Evolutionary conservation across 1,284 basidiomycete genomes (phyloP), one percentile per base, ranked within the genome.

Genomic region (Singerocomus inundabilis): DNA sequence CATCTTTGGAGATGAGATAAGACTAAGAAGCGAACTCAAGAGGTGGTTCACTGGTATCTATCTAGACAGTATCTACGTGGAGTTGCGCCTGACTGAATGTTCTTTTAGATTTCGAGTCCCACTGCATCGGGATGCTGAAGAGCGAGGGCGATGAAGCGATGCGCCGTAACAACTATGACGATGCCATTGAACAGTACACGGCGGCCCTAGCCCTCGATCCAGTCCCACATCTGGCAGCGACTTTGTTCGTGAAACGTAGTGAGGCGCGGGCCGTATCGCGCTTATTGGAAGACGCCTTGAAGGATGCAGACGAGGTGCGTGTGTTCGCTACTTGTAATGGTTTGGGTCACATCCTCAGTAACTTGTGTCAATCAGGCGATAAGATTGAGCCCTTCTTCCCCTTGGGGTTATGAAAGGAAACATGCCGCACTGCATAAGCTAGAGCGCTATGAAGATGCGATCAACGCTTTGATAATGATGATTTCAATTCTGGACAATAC

Each of bases 291-390:
- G 48, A 43, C 26, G 53, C 61, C 2, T 43, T 62, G 37, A 38
- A 33, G 12, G 63, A 62, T 38, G 61, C 54, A 9, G 32, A 62
- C 3, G 48, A 66, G 51, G 63, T 66, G 8, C 11, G 47, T 51
- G 12, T 0, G 13, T 16, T 39, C 4, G 3, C 21, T 29, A 4
- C 13, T n/a, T 1, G 2, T n/a, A 8, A 21, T 6, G 15, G 1
- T 18, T n/a, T n/a, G n/a, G n/a, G n/a, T n/a, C n/a, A n/a, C n/a
- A n/a, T n/a, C n/a, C 8, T 34, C 7, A 15, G 3, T 4, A 28
- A 35, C 8, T n/a, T 1, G 32, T 12, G 13, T 37, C 24, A 7
- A 30, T 28, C 29, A 62, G 61, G 59, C 51, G 2, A 58, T 62
- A 11, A 25, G 13, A 33, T 25, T 46, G 11, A 15, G 48, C 13